A percentile compares a stretch with the other conserved stretches of the same genome.
Conservation (phyloP, 1,139 yeast species). For the Eremothecium gossypii region DNA sequence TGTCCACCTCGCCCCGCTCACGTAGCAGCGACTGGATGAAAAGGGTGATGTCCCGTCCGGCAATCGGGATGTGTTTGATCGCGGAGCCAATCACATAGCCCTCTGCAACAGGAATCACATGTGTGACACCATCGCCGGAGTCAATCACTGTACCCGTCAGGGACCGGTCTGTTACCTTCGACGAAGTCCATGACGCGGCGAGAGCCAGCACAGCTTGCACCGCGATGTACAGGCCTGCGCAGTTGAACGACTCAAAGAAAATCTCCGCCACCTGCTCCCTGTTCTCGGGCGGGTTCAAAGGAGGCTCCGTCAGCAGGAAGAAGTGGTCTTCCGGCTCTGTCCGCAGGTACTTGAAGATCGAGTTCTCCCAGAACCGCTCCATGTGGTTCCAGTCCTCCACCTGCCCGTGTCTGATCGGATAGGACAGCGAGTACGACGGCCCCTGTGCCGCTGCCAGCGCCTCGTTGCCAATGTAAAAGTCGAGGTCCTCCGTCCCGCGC, state of each 20-base stretch:
- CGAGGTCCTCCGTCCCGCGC: slow-evolving; percentile 90
- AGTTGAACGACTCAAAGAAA: slow-evolving; percentile 96
- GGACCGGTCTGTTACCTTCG: slow-evolving; percentile 90
- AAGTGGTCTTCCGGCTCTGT: slow-evolving; percentile 99
- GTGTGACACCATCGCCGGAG: slow-evolving; percentile 97
- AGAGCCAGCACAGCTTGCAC: slow-evolving; percentile 97
- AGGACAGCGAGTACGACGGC: slow-evolving; percentile 77
- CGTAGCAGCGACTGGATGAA: slow-evolving; percentile 89
- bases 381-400: slow-evolving; percentile 99
- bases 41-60: slow-evolving; percentile 93
- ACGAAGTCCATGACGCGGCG: slow-evolving; percentile 98
- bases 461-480: slow-evolving; percentile 92
- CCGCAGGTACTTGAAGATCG: slow-evolving; percentile 88
- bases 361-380: slow-evolving; percentile 98
- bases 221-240: slow-evolving; percentile 96
- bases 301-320: slow-evolving; percentile 93
- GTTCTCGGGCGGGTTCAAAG: slow-evolving; percentile 96
- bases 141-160: slow-evolving; percentile 97
- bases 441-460: slow-evolving; percentile 86
- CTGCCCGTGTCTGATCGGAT: slow-evolving; percentile 96
- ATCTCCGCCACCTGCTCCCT: slow-evolving; percentile 97
- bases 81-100: slow-evolving; percentile 98
- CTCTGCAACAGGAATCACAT: slow-evolving; percentile 98
- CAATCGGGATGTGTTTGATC: slow-evolving; percentile 93
- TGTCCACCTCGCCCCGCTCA: slow-evolving; percentile 94